Evolutionary conservation across 768 basidiomycete genomes (phyloP), one percentile per base, ranked within the genome.

Genomic region (Psilocybe sp.): DNA sequence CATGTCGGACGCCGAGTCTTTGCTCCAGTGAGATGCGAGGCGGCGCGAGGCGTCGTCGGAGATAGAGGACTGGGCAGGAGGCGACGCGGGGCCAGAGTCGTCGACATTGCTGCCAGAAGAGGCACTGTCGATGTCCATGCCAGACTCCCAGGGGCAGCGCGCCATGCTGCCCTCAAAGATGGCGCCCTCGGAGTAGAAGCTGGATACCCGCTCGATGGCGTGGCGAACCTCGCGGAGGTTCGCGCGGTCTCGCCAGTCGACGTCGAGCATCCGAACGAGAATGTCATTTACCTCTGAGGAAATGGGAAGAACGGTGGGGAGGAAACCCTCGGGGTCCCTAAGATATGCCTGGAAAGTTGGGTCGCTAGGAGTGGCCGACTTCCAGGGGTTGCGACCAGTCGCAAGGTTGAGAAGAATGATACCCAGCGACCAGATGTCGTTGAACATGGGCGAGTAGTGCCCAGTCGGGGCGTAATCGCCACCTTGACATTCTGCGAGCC

Each of bases 371-470:
- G 82, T 85, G 3, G 96, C 94, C 18, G 90, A 87, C 66, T 89
- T 89, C 96, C 96, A 98, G 4, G 96, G 96, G 61, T 98, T 98
- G 31, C 96, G 82, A 4, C 93, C 92, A 18, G 92, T 97, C 20
- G 89, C 84, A 40, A 99, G 82, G 68, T 99, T 99, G 64, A 98
- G 84, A 34, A 99, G 85, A 53, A 99, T 91, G 61, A 99, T 90
- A 32, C 94, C 96, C 39, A 98, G 74, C 7, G 94, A 93, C 96
- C 96, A 99, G 55, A 98, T 80, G 66, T 99, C 96, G 68, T 97
- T 96, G 64, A 81, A 81, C 60, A 85, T 80, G 23, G 95, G 92
- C 6, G 88, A 89, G 70, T 99, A 99, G 14, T 81, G 75, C 55
- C 84, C 82, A 42, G 77, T 81, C 14, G 80, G 81, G 37, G 85